Conservation (phyloP, 2,329 filamentous ascomycete species). For the Fusarium denticulatum region DNA sequence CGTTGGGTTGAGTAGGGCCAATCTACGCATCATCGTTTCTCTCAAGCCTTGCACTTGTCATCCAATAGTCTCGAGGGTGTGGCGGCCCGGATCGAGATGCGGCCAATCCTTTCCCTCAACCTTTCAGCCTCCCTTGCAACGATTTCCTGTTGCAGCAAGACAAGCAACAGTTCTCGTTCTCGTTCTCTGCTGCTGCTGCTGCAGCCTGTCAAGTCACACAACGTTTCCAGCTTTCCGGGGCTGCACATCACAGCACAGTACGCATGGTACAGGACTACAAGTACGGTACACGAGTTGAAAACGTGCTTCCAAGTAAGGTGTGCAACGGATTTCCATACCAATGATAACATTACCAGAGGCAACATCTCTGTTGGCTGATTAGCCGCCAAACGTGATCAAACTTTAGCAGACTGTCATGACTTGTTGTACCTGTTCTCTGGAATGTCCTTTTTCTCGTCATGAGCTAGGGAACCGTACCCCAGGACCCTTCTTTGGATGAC, state of each 20-base stretch:
- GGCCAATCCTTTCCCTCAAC: neutral
- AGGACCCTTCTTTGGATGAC: conserved; percentile 21
- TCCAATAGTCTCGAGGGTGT: conserved; percentile 27
- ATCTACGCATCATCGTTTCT: conserved; percentile 37
- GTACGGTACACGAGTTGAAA: neutral
- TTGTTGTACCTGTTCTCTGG: conserved; percentile 1
- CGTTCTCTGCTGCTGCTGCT: neutral
- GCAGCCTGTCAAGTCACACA: neutral
- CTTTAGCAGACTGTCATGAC: neutral
- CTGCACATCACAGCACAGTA: neutral
- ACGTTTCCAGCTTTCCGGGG: conserved; percentile 7
- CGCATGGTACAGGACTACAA: neutral
- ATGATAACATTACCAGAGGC: no score
- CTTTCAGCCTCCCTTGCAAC: conserved; percentile 1
- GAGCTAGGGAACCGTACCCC: neutral
- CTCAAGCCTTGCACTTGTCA: conserved; percentile 15
- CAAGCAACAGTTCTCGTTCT: neutral
- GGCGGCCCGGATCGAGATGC: conserved; percentile 39
- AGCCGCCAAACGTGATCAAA: neutral
- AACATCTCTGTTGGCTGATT: neutral
- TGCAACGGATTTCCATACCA: conserved; percentile 1
- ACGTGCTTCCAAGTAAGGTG: neutral
- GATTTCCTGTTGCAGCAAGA: neutral
- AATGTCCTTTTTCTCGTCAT: conserved; percentile 2
- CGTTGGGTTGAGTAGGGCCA: conserved; percentile 12